Evolutionary conservation across 345 rosid species (phyloP).

Genomic region (Noccaea bulbosa): DNA sequence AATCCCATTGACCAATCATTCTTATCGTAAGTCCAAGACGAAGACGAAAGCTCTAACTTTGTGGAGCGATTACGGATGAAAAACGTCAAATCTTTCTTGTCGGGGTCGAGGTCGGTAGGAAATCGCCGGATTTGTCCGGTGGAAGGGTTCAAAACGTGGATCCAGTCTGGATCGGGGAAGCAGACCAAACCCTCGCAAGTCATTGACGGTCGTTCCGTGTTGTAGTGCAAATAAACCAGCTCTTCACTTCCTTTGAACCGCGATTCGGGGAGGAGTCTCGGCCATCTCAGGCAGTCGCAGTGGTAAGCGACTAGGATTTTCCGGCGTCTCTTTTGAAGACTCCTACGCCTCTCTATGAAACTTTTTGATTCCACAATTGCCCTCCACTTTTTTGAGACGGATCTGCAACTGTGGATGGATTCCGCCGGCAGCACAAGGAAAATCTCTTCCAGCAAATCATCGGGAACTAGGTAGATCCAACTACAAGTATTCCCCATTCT

Average conservation of each 20-base stretch:
- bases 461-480: too few relatives aligned
- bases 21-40: too few relatives aligned
- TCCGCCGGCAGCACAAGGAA: too few relatives aligned
- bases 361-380: too few relatives aligned
- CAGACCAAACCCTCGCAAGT: slow-evolving; percentile 3
- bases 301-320: background rate
- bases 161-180: background rate
- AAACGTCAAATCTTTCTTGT: too few relatives aligned
- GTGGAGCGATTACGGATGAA: too few relatives aligned
- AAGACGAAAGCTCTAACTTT: too few relatives aligned
- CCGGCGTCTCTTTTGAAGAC: background rate
- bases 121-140: background rate
- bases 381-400: too few relatives aligned
- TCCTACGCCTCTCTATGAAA: slow-evolving; percentile 1
- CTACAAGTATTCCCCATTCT: too few relatives aligned
- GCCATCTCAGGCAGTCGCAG: background rate
- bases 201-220: background rate
- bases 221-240: background rate
- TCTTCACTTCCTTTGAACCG: slow-evolving; percentile 4
- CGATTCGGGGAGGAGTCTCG: background rate
- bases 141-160: background rate
- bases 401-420: too few relatives aligned
- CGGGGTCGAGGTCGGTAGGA: background rate
- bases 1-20: too few relatives aligned
- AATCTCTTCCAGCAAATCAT: too few relatives aligned